Conservation (phyloP, 192 early-diverging fungal genomes). For the Entophlyctis luteolus region DNA sequence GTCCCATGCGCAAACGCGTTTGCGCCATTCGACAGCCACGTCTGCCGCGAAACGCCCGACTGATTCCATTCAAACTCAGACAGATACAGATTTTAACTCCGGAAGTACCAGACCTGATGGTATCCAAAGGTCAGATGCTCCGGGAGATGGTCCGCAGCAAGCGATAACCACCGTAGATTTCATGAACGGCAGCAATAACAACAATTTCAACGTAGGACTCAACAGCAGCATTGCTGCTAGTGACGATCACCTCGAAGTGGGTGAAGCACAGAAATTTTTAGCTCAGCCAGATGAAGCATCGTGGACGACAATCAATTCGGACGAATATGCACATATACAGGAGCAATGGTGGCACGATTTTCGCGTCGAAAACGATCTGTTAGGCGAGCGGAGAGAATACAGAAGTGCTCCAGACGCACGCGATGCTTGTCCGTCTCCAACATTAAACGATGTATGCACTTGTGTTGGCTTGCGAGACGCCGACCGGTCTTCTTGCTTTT, state of each 20-base stretch:
- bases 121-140: no score
- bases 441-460: no score
- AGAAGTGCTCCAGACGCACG: not conserved
- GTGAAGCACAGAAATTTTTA: no score
- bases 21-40: not conserved
- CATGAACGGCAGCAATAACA: no score
- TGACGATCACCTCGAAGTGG: no score
- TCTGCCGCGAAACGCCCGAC: not conserved
- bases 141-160: no score
- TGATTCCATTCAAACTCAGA: not conserved
- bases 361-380: not conserved
- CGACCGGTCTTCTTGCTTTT: no score
- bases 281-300: no score
- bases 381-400: not conserved
- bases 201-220: no score
- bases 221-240: no score
- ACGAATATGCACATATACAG: not conserved
- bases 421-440: not conserved
- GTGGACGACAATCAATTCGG: constrained; percentile 3
- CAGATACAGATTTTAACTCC: constrained; percentile 2
- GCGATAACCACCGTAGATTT: no score
- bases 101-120: not conserved
- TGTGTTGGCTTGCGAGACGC: no score
- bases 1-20: constrained; percentile 7
- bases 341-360: constrained; percentile 22